Evolutionary conservation across 345 rosid species (phyloP), one percentile per base, ranked within the genome.

Genomic region (Citrus trifoliata): DNA sequence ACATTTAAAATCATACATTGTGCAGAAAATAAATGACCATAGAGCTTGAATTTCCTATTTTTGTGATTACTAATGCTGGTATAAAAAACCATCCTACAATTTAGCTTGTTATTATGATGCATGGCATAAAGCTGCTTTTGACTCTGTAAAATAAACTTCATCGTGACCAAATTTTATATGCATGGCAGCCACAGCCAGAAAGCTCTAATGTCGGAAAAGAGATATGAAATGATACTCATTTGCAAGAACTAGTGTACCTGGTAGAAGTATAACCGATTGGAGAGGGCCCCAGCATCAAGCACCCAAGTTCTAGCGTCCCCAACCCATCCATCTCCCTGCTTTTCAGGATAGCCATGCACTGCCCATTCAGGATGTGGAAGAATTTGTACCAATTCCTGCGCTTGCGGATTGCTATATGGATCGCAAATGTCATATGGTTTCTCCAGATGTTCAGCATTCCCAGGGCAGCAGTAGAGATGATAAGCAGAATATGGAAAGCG

Each of bases 351-450:
- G 25, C 91, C 89, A 72, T 89, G 83, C 51, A 79, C 78, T 0
- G 86, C 84, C 93, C 91, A 89, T 62, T 84, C 82, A 60, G 65
- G 76, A 85, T 83, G 91, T 38, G 89, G 88, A 62, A 86, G 88
- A 76, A 83, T 83, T 40, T 89, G 85, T 7, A 86, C 75, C 12
- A 89, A 61, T 22, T 88, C 88, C 78, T 89, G 89, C 37, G 91
- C 86, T 81, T 89, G 91, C 12, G 91, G 91, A 76, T 85, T 88
- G 80, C 89, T 88, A 22, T 88, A 86, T 18, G 88, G 93, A 73
- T 86, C 92, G 5, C 90, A 85, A 42, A 81, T 82, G 71, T 83
- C 87, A 53, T 75, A 83, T 42, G 92, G 89, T 78, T 85, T 62
- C 79, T 88, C 84, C 71, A 83, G 72, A 73, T 85, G 74, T 30